Percentiles rank a stretch among this genome's conserved stretches.
These are phyloP conservation scores for Penicillium sp. DNA, from an alignment of 2,329 filamentous ascomycete species.

Conservation along the genomic window DNA sequence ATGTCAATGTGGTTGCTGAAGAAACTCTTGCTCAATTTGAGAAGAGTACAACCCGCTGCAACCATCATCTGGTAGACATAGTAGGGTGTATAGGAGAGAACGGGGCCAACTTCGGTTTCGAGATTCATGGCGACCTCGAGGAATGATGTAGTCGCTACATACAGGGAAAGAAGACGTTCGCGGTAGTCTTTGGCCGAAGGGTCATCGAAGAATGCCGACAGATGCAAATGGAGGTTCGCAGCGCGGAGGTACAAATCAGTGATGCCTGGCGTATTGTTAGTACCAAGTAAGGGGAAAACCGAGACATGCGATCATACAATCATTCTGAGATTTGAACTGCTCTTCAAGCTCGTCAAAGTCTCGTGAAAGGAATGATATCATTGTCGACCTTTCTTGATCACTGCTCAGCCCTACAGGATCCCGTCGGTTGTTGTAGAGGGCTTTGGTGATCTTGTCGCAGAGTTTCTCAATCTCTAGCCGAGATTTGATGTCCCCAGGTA, in stretches of 20 bases:
- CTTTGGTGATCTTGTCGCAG: conserved; percentile 56
- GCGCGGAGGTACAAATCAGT: conserved; percentile 50
- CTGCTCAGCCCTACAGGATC: conserved; percentile 53
- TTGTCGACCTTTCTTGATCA: conserved; percentile 44
- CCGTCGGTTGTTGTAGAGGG: conserved; percentile 56
- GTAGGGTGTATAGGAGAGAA: conserved; percentile 55
- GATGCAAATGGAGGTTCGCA: conserved; percentile 47
- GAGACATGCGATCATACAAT: conserved; percentile 31
- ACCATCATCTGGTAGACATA: conserved; percentile 68
- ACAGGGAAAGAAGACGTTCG: conserved; percentile 45
- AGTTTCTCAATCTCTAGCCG: conserved; percentile 59
- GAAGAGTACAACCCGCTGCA: conserved; percentile 61
- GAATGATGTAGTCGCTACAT: conserved; percentile 47
- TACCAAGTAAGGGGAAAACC: background rate
- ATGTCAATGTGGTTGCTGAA: conserved; percentile 58
- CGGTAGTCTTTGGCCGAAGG: conserved; percentile 47
- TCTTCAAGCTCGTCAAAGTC: conserved; percentile 55
- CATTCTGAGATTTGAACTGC: conserved; percentile 44
- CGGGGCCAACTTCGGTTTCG: conserved; percentile 45
- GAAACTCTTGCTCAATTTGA: conserved; percentile 66
- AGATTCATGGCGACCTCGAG: conserved; percentile 48
- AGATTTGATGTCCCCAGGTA: conserved; percentile 53
- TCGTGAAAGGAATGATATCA: conserved; percentile 46
- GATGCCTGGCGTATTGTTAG: conserved; percentile 33
- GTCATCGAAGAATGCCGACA: conserved; percentile 52